Base-by-base conservation (phyloP, 768 basidiomycete species). In the Xerocomus potaroensis region DNA sequence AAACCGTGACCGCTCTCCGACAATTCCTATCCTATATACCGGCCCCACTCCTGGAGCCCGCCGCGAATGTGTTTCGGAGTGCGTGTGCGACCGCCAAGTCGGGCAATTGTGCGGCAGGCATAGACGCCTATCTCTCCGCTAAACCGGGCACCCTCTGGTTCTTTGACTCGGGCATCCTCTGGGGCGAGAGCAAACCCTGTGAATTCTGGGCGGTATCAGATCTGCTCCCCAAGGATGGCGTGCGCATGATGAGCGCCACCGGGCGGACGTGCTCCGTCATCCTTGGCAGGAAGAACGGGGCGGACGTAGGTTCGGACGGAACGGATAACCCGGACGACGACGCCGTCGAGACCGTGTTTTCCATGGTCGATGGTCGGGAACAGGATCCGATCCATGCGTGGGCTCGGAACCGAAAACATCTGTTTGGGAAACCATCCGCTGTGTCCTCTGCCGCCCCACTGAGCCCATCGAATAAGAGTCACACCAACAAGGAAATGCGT, bases 141-240 rank as follows among this genome's bases (percentile, higher is more conserved):
- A 88, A 87, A 59, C 62, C 72, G 2, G 85, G 85, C 1, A 82
- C 73, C 37, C 67, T 90, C 32, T 86, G 86, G 82, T 90, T 89
- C 70, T 70, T 83, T 37, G 66, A 72, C 32, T 69, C 71, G 19
- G 87, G 86, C 6, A 72, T 90, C 14, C 72, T 90, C 8, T 84
- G 83, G 78, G 85, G 83, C 19, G 82, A 87, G 59, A 78, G 76
- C 58, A 84, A 84, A 52, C 85, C 85, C 3, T 87, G 83, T 57
- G 83, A 87, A 54, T 89, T 86, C 57, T 89, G 87, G 81, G 66
- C 80, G 3, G 64, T 84, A 19, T 69, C 73, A 36, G 78, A 83
- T 52, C 63, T 90, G n/a, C 60, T 76, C 15, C 65, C 70, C 42
- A 74, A 70, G 47, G 78, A 78, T 16, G 81, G 73, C 14, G 67